phyloP scores from a whole-genome alignment of 163 green algal genomes.

The Chlamydomonas reinhardtii region DNA sequence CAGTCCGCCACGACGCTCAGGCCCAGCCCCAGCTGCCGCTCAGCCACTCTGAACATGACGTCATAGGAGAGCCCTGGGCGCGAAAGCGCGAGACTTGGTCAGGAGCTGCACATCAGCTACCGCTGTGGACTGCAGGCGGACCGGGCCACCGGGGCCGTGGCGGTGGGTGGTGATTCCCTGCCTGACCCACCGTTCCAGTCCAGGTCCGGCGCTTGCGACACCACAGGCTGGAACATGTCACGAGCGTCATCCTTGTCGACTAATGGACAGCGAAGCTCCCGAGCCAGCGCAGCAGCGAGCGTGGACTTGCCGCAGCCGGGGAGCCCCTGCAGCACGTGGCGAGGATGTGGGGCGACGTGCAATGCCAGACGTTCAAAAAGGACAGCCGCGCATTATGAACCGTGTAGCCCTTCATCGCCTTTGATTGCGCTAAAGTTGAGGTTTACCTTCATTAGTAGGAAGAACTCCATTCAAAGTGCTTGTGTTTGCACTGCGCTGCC shows the following conservation, averaged over 20 bases:
- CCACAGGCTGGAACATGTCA: slow-evolving; percentile 59
- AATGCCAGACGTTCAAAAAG: too few relatives aligned
- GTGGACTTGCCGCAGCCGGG: slow-evolving; percentile 36
- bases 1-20: slow-evolving; percentile 75
- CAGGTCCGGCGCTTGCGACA: not conserved
- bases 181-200: slow-evolving; percentile 77
- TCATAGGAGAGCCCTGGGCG: slow-evolving; percentile 69
- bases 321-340: not conserved
- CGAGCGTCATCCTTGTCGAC: slow-evolving; percentile 84
- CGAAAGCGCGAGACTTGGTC: too few relatives aligned
- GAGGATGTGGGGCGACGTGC: too few relatives aligned
- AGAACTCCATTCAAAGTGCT: not conserved
- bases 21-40: slow-evolving; percentile 67
- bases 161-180: too few relatives aligned
- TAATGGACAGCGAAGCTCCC: slow-evolving; percentile 58
- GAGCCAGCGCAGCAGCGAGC: slow-evolving; percentile 48
- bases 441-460: not conserved
- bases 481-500: too few relatives aligned
- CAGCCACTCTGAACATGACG: slow-evolving; percentile 72
- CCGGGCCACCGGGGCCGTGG: too few relatives aligned
- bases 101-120: too few relatives aligned
- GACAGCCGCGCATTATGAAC: too few relatives aligned
- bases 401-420: too few relatives aligned
- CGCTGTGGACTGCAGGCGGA: too few relatives aligned
- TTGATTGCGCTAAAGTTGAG: too few relatives aligned